Conservation (phyloP, 805 yeast species). For the Yarrowia sp. region DNA sequence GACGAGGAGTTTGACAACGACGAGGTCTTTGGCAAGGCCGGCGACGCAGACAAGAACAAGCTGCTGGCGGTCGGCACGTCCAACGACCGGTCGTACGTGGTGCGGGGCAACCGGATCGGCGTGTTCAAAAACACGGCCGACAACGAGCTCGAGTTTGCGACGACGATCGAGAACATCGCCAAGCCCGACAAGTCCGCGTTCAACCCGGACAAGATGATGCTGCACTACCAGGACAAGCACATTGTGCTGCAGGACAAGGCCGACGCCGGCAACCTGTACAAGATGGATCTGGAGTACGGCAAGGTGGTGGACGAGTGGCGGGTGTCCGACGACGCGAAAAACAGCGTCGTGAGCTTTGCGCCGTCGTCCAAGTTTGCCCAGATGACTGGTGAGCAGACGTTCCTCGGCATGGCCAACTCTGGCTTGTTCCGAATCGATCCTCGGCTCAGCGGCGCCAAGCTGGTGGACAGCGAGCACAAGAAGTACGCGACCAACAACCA, state of each 20-base stretch:
- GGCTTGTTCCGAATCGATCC: slow-evolving; percentile 80
- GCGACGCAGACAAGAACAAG: slow-evolving; percentile 46
- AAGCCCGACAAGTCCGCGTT: slow-evolving; percentile 50
- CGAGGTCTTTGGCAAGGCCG: slow-evolving; percentile 39
- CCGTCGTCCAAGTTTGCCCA: slow-evolving; percentile 76
- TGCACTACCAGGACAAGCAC: slow-evolving; percentile 69
- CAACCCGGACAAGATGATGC: slow-evolving; percentile 65
- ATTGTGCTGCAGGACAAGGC: slow-evolving; percentile 62
- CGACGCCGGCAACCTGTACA: slow-evolving; percentile 50
- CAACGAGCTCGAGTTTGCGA: slow-evolving; percentile 56
- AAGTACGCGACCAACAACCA: slow-evolving; percentile 53
- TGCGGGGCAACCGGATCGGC: slow-evolving; percentile 76
- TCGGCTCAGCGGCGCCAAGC: slow-evolving; percentile 55
- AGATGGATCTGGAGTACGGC: slow-evolving; percentile 79
- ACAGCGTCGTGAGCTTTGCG: slow-evolving; percentile 52
- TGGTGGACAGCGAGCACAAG: slow-evolving; percentile 57
- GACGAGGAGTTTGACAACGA: slow-evolving; percentile 39
- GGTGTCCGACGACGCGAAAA: slow-evolving; percentile 45
- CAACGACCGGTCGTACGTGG: slow-evolving; percentile 73
- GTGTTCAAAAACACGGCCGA: slow-evolving; percentile 62
- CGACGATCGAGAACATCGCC: slow-evolving; percentile 63
- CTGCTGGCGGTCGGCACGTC: slow-evolving; percentile 68
- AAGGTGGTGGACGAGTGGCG: slow-evolving; percentile 85
- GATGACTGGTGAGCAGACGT: slow-evolving; percentile 67
- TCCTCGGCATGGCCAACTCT: slow-evolving; percentile 65